A percentile compares a stretch with the other conserved stretches of the same genome.
phyloP scores from a whole-genome alignment of 2,329 filamentous ascomycete species.

The Cladosporium halotolerans region DNA sequence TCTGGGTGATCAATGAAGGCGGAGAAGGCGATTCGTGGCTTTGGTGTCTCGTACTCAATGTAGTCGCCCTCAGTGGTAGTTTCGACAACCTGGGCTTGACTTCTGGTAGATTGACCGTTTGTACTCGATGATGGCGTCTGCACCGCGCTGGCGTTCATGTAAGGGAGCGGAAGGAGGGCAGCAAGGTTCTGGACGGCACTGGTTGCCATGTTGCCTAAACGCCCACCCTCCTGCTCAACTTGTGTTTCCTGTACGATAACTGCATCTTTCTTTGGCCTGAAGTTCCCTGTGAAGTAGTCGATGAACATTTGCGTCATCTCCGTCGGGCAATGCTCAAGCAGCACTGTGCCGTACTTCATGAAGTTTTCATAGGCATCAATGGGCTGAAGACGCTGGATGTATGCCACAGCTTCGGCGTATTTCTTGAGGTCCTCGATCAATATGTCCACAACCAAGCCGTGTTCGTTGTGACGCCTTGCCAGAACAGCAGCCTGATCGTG shows the following conservation, averaged over 20 bases:
- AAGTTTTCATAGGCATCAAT: conserved; percentile 78
- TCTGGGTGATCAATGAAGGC: conserved; percentile 91
- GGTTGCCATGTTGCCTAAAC: conserved; percentile 47
- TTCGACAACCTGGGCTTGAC: conserved; percentile 48
- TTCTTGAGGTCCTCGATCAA: conserved; percentile 91
- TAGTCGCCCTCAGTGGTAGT: conserved; percentile 47
- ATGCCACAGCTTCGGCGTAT: conserved; percentile 81
- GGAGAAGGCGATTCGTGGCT: conserved; percentile 84
- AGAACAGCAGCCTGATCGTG: conserved; percentile 94
- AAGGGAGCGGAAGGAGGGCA: conserved; percentile 75
- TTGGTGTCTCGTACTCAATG: conserved; percentile 67
- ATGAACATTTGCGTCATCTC: conserved; percentile 85
- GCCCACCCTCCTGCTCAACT: conserved; percentile 23
- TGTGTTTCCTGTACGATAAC: conserved; percentile 44
- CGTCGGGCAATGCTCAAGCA: conserved; percentile 78
- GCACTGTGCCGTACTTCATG: conserved; percentile 89
- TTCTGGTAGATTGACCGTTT: conserved; percentile 39
- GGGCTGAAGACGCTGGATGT: conserved; percentile 82
- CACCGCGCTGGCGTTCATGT: conserved; percentile 63
- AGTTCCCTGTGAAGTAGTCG: conserved; percentile 87
- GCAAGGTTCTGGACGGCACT: conserved; percentile 81
- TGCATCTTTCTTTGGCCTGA: conserved; percentile 63
- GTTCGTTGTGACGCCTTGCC: conserved; percentile 88
- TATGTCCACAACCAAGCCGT: conserved; percentile 90
- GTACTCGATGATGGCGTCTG: conserved; percentile 41